These are phyloP conservation scores for Sphagnurus paluster DNA, from an alignment of 1,284 basidiomycete genomes.

Conservation along the genomic window DNA sequence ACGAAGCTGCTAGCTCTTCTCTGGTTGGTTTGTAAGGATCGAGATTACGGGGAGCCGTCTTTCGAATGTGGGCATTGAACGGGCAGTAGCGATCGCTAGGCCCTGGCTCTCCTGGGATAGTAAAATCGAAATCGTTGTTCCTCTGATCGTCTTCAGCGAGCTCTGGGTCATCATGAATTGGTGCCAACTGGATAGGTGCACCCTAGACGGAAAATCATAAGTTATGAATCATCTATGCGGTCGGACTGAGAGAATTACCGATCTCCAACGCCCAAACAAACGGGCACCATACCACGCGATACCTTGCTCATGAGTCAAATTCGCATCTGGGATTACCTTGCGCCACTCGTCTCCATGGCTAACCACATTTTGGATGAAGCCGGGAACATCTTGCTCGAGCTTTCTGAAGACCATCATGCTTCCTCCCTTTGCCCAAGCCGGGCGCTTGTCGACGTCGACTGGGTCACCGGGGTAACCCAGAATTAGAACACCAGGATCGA, in stretches of 20 bases:
- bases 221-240: neutral
- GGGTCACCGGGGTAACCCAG: constrained; percentile 30
- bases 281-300: constrained; percentile 25
- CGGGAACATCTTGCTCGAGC: constrained; percentile 30
- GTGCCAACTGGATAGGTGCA: constrained; percentile 23
- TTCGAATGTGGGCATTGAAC: constrained; percentile 30
- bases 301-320: constrained; percentile 13
- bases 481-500: constrained; percentile 30
- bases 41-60: constrained; percentile 27
- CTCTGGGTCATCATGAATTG: constrained; percentile 18
- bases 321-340: constrained; percentile 11
- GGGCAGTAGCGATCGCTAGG: constrained; percentile 22
- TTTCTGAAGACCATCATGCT: constrained; percentile 34
- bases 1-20: constrained; percentile 20
- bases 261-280: constrained; percentile 27
- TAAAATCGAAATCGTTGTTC: constrained; percentile 29
- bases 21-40: constrained; percentile 20
- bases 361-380: constrained; percentile 21
- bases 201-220: constrained; percentile 19
- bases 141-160: constrained; percentile 8
- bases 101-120: neutral
- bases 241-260: constrained; percentile 11
- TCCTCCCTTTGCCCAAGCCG: constrained; percentile 25
- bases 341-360: constrained; percentile 13
- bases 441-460: constrained; percentile 17